Conservation (phyloP, 176 grass and related monocot species). For the barley (Hordeum vulgare) region MorexV3_pseudomolecules_assembly NC_058519.1:522075301-522075800, state of each 20-base stretch:
- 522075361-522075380: too few species aligned
- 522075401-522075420: not conserved
- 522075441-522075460: not conserved
- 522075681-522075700: conserved; percentile 73
- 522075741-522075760: conserved; percentile 50
- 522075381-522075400: not conserved
- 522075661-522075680: conserved; percentile 62
- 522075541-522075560: not conserved
- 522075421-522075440: not conserved
- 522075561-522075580: conserved; percentile 69
- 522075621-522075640: conserved; percentile 31
- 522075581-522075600: conserved; percentile 52
- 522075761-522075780: conserved; percentile 39
- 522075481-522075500: not conserved
- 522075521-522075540: not conserved
- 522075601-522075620: conserved; percentile 53
- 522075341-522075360: too few species aligned
- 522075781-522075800: conserved; percentile 63
- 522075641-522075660: conserved; percentile 58
- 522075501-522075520: not conserved
- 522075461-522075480: not conserved
- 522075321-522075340: too few species aligned
- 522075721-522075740: conserved; percentile 78
- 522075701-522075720: conserved; percentile 71
- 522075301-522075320: not conserved